Conservation (phyloP, 768 basidiomycete species). For the Mycena maculata region DNA sequence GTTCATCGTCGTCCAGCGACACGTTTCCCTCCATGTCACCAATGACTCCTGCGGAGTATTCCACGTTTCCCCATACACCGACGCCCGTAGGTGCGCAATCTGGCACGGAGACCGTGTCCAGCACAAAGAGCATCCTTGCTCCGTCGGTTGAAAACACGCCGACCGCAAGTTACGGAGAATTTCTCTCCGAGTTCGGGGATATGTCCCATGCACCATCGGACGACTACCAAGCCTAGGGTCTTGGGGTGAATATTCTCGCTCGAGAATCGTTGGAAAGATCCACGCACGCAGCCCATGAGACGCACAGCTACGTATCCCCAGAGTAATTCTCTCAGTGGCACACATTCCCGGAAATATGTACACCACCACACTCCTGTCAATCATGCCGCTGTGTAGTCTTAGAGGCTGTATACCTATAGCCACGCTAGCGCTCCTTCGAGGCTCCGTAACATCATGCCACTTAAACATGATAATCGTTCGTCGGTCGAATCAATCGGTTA, state of each 20-base stretch:
- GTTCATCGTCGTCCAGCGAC: background rate
- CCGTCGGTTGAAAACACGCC: background rate
- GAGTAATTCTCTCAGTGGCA: background rate
- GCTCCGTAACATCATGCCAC: background rate
- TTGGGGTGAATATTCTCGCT: background rate
- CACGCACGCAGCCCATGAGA: background rate
- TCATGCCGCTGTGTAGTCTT: constrained; percentile 5
- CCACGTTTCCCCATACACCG: background rate
- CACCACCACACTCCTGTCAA: background rate
- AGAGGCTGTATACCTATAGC: constrained; percentile 39
- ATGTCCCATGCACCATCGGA: background rate
- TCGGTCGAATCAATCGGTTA: too few species aligned
- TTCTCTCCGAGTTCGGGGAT: constrained; percentile 10
- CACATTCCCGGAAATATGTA: background rate
- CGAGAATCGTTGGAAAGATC: constrained; percentile 20
- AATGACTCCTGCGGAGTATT: background rate
- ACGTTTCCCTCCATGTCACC: constrained; percentile 3
- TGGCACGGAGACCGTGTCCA: background rate
- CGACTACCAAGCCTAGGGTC: background rate
- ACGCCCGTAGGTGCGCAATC: too few species aligned
- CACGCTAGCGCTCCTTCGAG: constrained; percentile 38
- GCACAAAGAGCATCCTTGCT: background rate
- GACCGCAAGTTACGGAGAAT: background rate
- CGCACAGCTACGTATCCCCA: background rate
- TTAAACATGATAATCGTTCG: too few species aligned